Percentiles rank a stretch among this genome's conserved stretches.
Evolutionary conservation across 495 filamentous ascomycete genomes (phyloP).

Genomic region (Aspergillus leporis): DNA sequence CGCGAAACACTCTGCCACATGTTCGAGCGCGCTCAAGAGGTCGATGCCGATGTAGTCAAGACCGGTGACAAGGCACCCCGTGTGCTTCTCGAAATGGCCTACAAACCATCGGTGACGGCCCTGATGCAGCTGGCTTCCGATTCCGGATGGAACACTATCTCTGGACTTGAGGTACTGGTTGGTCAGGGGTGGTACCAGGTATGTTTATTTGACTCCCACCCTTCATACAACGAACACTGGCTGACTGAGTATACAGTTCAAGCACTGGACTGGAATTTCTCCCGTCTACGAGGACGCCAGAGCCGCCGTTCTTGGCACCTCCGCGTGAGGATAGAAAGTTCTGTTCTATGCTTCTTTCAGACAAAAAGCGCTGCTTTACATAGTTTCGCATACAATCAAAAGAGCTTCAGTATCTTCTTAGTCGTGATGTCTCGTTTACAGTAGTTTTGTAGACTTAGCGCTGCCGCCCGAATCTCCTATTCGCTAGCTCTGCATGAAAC

Average conservation of each 20-base stretch:
- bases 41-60: constrained; percentile 35
- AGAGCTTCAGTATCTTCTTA: too few species aligned
- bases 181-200: constrained; percentile 81
- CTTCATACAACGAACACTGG: constrained; percentile 13
- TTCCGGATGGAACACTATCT: constrained; percentile 81
- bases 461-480: too few species aligned
- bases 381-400: not conserved
- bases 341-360: constrained; percentile 2
- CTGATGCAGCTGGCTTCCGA: constrained; percentile 83
- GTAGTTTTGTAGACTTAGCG: too few species aligned
- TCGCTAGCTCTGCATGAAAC: too few species aligned
- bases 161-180: constrained; percentile 86
- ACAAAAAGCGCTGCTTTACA: constrained; percentile 6
- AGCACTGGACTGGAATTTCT: constrained; percentile 76
- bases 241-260: constrained; percentile 50
- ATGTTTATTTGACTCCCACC: constrained; percentile 3
- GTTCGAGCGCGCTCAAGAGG: constrained; percentile 47
- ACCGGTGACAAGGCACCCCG: constrained; percentile 36
- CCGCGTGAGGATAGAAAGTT: not conserved
- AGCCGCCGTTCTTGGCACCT: constrained; percentile 20
- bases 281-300: constrained; percentile 67
- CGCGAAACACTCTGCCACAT: constrained; percentile 69
- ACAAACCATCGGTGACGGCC: constrained; percentile 80
- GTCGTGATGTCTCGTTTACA: too few species aligned
- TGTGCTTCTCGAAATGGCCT: constrained; percentile 93